Evolutionary conservation across 1,139 yeast species (phyloP).

Genomic region (Pichia sp.): DNA sequence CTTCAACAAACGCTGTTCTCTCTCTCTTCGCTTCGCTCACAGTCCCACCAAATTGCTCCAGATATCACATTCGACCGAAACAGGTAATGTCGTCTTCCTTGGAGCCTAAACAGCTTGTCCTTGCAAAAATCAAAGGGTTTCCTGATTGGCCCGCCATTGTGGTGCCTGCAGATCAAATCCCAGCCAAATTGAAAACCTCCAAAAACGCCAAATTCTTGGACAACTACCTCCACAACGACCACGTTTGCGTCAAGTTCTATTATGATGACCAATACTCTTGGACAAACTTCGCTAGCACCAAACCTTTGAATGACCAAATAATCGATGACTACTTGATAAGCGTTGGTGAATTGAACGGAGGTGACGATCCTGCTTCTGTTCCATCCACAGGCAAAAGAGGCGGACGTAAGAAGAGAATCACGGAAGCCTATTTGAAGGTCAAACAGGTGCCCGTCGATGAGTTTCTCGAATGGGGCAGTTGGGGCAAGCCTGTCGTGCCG

Average conservation of each 20-base stretch:
- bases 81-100: not conserved
- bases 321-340: slow-evolving; percentile 25
- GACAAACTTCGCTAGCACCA: slow-evolving; percentile 47
- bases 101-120: slow-evolving; percentile 39
- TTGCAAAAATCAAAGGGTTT: slow-evolving; percentile 73
- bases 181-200: slow-evolving; percentile 53
- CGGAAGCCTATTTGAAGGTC: slow-evolving; percentile 30
- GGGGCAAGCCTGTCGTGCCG: slow-evolving; percentile 25
- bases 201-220: slow-evolving; percentile 32
- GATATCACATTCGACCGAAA: not conserved
- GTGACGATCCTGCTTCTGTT: not conserved
- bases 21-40: not conserved
- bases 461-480: slow-evolving; percentile 31
- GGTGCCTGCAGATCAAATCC: slow-evolving; percentile 53
- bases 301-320: slow-evolving; percentile 28
- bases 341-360: slow-evolving; percentile 23
- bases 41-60: not conserved
- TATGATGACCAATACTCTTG: slow-evolving; percentile 66
- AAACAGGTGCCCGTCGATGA: slow-evolving; percentile 24
- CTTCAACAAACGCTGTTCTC: too few species aligned
- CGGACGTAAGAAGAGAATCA: slow-evolving; percentile 23
- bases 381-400: slow-evolving; percentile 7
- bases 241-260: slow-evolving; percentile 50
- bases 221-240: slow-evolving; percentile 14
- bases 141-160: slow-evolving; percentile 84